phyloP scores from a whole-genome alignment of 768 basidiomycete genomes.

The Hortiboletus flavorubellus region DNA sequence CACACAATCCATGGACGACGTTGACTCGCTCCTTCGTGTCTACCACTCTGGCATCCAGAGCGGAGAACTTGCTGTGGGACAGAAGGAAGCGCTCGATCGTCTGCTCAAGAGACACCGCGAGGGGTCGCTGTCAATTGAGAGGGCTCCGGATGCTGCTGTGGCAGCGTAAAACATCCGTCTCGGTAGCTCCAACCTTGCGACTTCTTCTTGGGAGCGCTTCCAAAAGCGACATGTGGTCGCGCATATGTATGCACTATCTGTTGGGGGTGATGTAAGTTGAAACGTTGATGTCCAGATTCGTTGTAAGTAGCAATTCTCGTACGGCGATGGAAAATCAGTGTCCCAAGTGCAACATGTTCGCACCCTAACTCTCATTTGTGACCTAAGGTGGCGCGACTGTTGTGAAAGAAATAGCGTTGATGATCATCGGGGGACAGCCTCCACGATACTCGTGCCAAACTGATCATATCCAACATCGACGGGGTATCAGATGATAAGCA shows the following conservation, averaged over 20 bases:
- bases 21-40: conserved; percentile 92
- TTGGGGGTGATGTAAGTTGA: conserved; percentile 4
- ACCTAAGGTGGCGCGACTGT: not conserved
- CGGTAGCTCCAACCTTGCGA: not conserved
- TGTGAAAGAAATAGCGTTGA: not conserved
- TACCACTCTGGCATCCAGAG: conserved; percentile 94
- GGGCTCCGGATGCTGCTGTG: not conserved
- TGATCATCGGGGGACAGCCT: no score
- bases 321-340: no score
- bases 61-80: conserved; percentile 91
- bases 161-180: conserved; percentile 8
- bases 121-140: conserved; percentile 10
- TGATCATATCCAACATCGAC: not conserved
- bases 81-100: conserved; percentile 86
- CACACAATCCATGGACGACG: conserved; percentile 99
- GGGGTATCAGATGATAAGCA: no score
- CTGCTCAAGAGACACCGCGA: conserved; percentile 77
- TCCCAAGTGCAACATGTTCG: no score
- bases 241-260: conserved; percentile 14
- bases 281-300: not conserved
- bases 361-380: no score
- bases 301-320: not conserved
- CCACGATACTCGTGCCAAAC: not conserved
- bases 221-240: conserved; percentile 22
- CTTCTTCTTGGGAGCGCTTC: no score